phyloP scores from a whole-genome alignment of 1,139 yeast genomes.

The Scheffersomyces lignicola region DNA sequence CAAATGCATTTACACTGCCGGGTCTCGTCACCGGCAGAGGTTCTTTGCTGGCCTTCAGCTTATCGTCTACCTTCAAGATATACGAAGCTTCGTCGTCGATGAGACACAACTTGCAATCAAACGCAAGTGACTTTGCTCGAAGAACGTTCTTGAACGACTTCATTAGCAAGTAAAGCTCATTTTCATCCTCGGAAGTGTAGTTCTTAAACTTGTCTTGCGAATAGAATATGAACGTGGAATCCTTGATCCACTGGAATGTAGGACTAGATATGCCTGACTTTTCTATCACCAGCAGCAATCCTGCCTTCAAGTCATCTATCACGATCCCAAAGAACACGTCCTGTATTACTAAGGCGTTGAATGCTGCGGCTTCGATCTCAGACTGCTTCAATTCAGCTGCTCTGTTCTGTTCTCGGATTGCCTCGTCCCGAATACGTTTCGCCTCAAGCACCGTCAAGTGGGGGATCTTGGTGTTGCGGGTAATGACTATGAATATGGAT shows the following conservation, averaged over 20 bases:
- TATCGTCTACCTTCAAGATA: slow-evolving; percentile 32
- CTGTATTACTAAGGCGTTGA: slow-evolving; percentile 55
- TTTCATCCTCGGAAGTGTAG: slow-evolving; percentile 30
- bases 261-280: slow-evolving; percentile 18
- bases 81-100: slow-evolving; percentile 28
- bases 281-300: slow-evolving; percentile 25
- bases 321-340: slow-evolving; percentile 58
- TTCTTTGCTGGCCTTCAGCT: slow-evolving; percentile 8
- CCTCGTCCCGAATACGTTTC: slow-evolving; percentile 29
- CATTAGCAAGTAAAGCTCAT: slow-evolving; percentile 32
- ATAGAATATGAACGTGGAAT: slow-evolving; percentile 44
- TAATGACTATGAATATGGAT: slow-evolving; percentile 60
- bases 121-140: slow-evolving; percentile 44
- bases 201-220: slow-evolving; percentile 24
- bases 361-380: slow-evolving; percentile 24
- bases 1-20: slow-evolving; percentile 16
- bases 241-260: slow-evolving; percentile 39
- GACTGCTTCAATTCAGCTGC: slow-evolving; percentile 20
- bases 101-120: slow-evolving; percentile 47
- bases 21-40: slow-evolving; percentile 6
- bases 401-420: slow-evolving; percentile 25
- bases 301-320: slow-evolving; percentile 30
- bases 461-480: slow-evolving; percentile 35
- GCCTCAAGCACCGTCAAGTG: slow-evolving; percentile 27
- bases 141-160: slow-evolving; percentile 30